Base-by-base conservation (phyloP, 257 asterid species). In the Phtheirospermum japonicum region DNA sequence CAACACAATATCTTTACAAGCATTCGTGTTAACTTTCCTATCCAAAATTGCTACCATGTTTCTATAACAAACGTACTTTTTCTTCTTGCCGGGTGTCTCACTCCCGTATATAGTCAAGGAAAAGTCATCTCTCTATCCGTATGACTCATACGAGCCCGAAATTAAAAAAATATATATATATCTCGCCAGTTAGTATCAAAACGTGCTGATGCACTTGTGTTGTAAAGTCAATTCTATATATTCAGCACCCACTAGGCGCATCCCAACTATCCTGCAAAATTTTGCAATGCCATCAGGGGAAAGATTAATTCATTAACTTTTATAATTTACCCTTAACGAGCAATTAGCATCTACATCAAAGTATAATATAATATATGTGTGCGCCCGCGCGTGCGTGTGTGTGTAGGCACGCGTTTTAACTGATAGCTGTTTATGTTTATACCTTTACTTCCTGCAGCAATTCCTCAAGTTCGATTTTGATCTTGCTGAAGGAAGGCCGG, bases 401-500 rank as follows among this genome's bases (percentile, higher is more conserved):
- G 8, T 18, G 32, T 16, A 49, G 4, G 18, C 28, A 17, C 5
- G 26, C n/a, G 13, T 17, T 19, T 7, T 23, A 17, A 4, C 7
- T 36, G 36, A 26, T 3, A 0, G 17, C 33, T 4, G 0, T 9
- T 39, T 39, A 39, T 7, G 13, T 7, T 2, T 58, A 55, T 80
- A 87, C 90, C 77, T 83, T 70, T 71, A 83, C 77, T 73, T 80
- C 87, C 0, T 57, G 80, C 12, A 81, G 74, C 57, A 88, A 80
- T 56, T 71, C 79, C 75, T 81, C 90, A n/a, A 92, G 94, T 74
- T 86, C 87, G 13, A 61, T 54, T 82, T 68, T 76, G 69, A 84
- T 88, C 48, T 83, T 76, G 0, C 76, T 78, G 75, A 88, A 92
- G 26, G 86, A 61, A 36, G 98, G 98, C n/a, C 98, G 84, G 37